Conservation (phyloP, 192 early-diverging fungal genomes). For the Jimgerdemannia lactiflua region DNA sequence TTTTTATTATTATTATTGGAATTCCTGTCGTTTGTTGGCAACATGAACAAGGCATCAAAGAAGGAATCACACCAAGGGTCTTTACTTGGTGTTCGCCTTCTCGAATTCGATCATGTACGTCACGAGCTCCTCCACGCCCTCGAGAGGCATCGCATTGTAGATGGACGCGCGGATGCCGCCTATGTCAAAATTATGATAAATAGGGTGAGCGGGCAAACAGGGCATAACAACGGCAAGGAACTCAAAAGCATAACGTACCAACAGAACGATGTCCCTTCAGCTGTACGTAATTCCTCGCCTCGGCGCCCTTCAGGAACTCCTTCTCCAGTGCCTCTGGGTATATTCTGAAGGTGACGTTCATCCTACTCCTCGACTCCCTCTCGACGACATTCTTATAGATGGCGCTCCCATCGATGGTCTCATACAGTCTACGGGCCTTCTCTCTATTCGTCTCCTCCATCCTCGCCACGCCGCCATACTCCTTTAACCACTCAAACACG, state of each 20-base stretch:
- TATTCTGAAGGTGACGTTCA: constrained; percentile 92
- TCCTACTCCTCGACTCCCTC: constrained; percentile 62
- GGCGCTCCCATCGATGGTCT: constrained; percentile 59
- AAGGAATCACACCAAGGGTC: background rate
- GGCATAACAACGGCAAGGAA: background rate
- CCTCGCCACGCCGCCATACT: constrained; percentile 62
- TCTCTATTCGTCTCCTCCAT: constrained; percentile 66
- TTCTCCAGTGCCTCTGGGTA: constrained; percentile 70
- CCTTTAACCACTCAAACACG: constrained; percentile 82
- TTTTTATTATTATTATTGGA: no score
- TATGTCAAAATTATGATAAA: background rate
- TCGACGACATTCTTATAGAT: constrained; percentile 70
- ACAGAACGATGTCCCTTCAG: constrained; percentile 94
- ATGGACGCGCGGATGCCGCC: constrained; percentile 87
- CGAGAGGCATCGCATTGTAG: constrained; percentile 91
- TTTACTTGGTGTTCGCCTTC: constrained; percentile 32
- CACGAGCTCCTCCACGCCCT: constrained; percentile 78
- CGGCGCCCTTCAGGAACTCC: constrained; percentile 78
- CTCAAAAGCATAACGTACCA: constrained; percentile 40
- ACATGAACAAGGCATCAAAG: no score
- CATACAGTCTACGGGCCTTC: constrained; percentile 73
- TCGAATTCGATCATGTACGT: constrained; percentile 86
- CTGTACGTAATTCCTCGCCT: constrained; percentile 77
- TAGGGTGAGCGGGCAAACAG: background rate
- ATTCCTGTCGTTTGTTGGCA: no score